phyloP scores from a whole-genome alignment of 2,329 filamentous ascomycete species.

The Raffaelea albimanens region DNA sequence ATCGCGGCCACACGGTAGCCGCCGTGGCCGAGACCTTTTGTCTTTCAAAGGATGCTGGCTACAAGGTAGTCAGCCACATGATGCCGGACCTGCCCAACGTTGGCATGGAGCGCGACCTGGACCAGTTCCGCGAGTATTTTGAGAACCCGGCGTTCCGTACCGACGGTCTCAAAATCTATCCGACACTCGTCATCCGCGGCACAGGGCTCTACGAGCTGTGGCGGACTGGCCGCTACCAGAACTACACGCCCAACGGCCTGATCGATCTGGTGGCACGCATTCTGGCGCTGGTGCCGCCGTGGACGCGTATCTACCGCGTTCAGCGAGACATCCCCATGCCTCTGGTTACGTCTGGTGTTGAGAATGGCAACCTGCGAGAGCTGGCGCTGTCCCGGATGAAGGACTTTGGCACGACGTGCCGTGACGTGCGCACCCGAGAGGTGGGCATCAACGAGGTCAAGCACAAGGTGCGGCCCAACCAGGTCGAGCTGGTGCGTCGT shows the following conservation, averaged over 20 bases:
- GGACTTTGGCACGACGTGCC: slow-evolving; percentile 94
- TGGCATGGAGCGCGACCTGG: slow-evolving; percentile 93
- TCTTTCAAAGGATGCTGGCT: slow-evolving; percentile 93
- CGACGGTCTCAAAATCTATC: slow-evolving; percentile 96
- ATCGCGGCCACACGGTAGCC: slow-evolving; percentile 90
- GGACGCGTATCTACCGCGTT: slow-evolving; percentile 97
- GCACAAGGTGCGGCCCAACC: slow-evolving; percentile 92
- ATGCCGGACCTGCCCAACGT: slow-evolving; percentile 98
- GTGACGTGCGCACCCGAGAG: slow-evolving; percentile 91
- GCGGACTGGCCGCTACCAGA: slow-evolving; percentile 94
- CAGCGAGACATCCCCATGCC: slow-evolving; percentile 99
- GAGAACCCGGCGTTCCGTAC: slow-evolving; percentile 93
- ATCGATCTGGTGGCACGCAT: slow-evolving; percentile 97
- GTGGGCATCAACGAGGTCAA: slow-evolving; percentile 99
- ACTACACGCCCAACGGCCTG: slow-evolving; percentile 94
- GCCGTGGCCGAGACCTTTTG: slow-evolving; percentile 95
- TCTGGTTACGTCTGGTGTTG: slow-evolving; percentile 93
- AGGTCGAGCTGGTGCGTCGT: slow-evolving; percentile 87
- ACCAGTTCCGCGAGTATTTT: slow-evolving; percentile 97
- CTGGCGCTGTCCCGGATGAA: slow-evolving; percentile 96
- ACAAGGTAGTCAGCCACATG: slow-evolving; percentile 99
- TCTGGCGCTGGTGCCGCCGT: slow-evolving; percentile 84
- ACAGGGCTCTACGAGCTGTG: slow-evolving; percentile 96
- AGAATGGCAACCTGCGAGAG: slow-evolving; percentile 94
- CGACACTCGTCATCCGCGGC: slow-evolving; percentile 90